A percentile compares a stretch with the other conserved stretches of the same genome.
Evolutionary conservation across 805 yeast genomes (phyloP).

Genomic region (Schizosaccharomyces octosporus): DNA sequence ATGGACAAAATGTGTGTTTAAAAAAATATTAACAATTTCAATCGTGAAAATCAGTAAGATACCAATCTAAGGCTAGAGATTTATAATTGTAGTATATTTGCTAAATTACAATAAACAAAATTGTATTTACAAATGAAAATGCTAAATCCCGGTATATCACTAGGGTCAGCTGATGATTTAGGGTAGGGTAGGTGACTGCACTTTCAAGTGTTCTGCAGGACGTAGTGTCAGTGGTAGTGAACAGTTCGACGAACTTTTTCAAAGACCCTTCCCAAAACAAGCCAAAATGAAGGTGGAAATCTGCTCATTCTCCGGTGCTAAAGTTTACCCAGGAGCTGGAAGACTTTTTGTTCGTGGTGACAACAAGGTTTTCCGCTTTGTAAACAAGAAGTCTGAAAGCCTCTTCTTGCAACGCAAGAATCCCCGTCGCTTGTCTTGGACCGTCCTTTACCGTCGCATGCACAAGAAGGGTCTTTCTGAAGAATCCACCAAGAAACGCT

Average conservation of each 20-base stretch:
- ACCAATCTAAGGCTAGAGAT: no score
- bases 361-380: slow-evolving; percentile 99
- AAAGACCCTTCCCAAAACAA: background rate
- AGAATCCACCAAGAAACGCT: slow-evolving; percentile 71
- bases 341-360: slow-evolving; percentile 97
- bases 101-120: background rate
- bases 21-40: no score
- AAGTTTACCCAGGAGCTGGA: slow-evolving; percentile 99
- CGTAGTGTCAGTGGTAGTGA: background rate
- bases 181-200: background rate
- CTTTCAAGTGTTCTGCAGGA: background rate
- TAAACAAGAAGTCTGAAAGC: slow-evolving; percentile 88
- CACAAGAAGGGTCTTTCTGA: slow-evolving; percentile 99
- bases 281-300: slow-evolving; percentile 2
- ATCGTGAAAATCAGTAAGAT: no score
- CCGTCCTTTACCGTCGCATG: slow-evolving; percentile 97
- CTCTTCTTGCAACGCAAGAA: slow-evolving; percentile 98
- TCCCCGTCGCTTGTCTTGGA: slow-evolving; percentile 99
- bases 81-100: background rate
- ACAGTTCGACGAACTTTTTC: background rate
- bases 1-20: no score
- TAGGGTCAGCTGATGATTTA: background rate
- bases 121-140: background rate
- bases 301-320: slow-evolving; percentile 66
- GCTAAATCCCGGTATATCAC: background rate